phyloP scores from a whole-genome alignment of 495 filamentous ascomycete species.

The Penicillium nucicola region DNA sequence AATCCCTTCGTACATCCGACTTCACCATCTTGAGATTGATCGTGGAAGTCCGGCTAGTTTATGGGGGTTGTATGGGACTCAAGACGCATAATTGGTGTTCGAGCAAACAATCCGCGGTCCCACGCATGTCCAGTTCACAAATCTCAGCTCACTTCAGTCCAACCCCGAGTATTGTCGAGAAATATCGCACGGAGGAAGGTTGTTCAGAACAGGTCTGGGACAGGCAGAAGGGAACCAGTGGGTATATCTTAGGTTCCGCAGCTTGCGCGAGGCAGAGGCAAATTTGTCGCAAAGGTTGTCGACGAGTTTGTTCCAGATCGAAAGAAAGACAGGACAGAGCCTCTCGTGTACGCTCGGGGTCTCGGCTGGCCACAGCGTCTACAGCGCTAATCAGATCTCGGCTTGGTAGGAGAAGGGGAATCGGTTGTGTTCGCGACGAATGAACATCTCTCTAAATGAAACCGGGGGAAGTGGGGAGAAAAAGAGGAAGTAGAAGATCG shows the following conservation, averaged over 20 bases:
- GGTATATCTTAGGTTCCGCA: background rate
- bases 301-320: background rate
- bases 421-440: background rate
- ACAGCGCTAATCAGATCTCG: slow-evolving; percentile 16
- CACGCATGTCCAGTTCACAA: slow-evolving; percentile 15
- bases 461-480: background rate
- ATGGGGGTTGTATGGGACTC: background rate
- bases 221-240: background rate
- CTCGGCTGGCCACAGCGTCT: slow-evolving; percentile 17
- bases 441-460: slow-evolving; percentile 3
- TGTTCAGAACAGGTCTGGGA: background rate
- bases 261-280: background rate
- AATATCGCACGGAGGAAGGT: slow-evolving; percentile 2
- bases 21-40: slow-evolving; percentile 73
- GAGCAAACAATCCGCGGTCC: slow-evolving; percentile 4
- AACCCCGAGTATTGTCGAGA: background rate
- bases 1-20: slow-evolving; percentile 69
- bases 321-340: slow-evolving; percentile 1
- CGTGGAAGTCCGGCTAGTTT: slow-evolving; percentile 1
- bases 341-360: slow-evolving; percentile 11
- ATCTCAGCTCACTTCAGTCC: background rate
- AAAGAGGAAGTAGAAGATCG: slow-evolving; percentile 12
- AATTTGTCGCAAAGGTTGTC: background rate
- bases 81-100: slow-evolving; percentile 22
- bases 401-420: slow-evolving; percentile 5